Conservation (phyloP, 345 rosid genomes). For the Eutrema japonicum region DNA sequence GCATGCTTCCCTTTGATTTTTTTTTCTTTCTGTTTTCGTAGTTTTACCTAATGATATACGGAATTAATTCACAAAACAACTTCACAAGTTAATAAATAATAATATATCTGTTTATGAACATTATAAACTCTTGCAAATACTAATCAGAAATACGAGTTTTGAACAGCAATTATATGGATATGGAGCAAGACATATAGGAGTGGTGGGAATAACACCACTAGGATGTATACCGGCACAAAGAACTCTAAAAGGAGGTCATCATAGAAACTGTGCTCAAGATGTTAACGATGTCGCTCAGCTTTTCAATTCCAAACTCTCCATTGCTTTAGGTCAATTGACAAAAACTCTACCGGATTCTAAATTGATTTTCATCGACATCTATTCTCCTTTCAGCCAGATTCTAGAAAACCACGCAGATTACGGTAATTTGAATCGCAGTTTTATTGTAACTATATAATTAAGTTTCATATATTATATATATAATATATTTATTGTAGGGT, state of each 20-base stretch:
- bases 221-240: constrained; percentile 74
- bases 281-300: constrained; percentile 54
- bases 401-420: constrained; percentile 51
- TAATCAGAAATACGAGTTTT: background rate
- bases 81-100: too few species aligned
- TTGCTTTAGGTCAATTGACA: constrained; percentile 39
- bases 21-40: background rate
- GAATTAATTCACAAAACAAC: too few species aligned
- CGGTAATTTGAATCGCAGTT: constrained; percentile 46
- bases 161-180: constrained; percentile 53
- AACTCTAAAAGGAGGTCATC: constrained; percentile 57
- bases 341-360: constrained; percentile 41
- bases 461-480: background rate
- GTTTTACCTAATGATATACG: too few species aligned
- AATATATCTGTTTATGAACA: too few species aligned
- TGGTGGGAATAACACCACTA: constrained; percentile 54
- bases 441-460: background rate
- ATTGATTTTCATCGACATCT: constrained; percentile 52
- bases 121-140: background rate
- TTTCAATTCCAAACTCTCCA: constrained; percentile 59
- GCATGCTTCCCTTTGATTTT: background rate
- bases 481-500: constrained; percentile 31
- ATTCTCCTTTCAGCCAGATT: constrained; percentile 47
- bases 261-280: constrained; percentile 47
- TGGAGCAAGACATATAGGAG: constrained; percentile 65